Base-by-base conservation (phyloP, 176 grass and related monocot genomes). In the Phragmites australis region DNA sequence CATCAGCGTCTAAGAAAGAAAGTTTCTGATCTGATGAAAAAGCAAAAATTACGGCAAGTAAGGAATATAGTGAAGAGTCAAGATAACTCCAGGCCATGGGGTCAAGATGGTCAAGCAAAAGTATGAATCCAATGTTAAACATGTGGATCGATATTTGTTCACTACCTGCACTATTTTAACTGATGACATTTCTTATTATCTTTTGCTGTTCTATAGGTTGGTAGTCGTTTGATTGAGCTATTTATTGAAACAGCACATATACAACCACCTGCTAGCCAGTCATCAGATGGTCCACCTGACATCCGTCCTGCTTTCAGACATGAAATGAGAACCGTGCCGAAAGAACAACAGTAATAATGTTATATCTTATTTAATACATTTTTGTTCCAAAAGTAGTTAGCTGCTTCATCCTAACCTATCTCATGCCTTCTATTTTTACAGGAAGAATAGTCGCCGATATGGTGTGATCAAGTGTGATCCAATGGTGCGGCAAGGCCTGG, bases 381-480 rank as follows among this genome's bases (percentile, higher is more conserved):
- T 55, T 77, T 81, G 57, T 73, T 42, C 40, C 67, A 26, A 42
- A 54, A 31, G n/a, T 17, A 69, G 26, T 55, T 41, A 69, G 27
- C 9, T 76, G n/a, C 53, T 80, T 56, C 22, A 17, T 87, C n/a
- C 62, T 87, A 68, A 78, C 70, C 5, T 64, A 32, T 40, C 42
- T 94, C 34, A 75, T 83, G 25, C 34, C 22, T 65, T 72, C 62
- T 88, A 55, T 23, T 86, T 84, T 16, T 81, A 85, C 83, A 98
- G 96, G 77, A 91, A 87, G 56, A 22, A 6, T 48, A 88, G 74
- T 83, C 85, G 88, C 48, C 90, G 92, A 30, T 98, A 81, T 88
- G 96, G 96, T 64, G 86, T 98, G 70, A 98, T 98, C 74, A 91
- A 94, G 77, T 98, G 96, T 17, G 96, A 98, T 83, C 96, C 96